These are phyloP conservation scores for Oxytropis ochrocephala DNA, from an alignment of 306 rosid species.

Conservation along the genomic window DNA sequence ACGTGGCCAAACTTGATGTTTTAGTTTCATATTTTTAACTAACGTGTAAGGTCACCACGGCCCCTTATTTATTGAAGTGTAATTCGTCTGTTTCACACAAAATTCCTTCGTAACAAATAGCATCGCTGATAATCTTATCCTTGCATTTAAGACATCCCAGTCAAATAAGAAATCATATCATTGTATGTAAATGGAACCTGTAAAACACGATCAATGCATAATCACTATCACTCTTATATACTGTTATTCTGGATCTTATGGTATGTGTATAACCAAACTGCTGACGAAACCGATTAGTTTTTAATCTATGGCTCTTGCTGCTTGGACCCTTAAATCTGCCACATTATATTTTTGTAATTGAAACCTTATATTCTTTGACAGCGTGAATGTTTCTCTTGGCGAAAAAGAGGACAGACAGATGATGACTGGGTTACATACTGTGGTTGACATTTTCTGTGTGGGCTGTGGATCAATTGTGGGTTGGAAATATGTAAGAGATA, in stretches of 20 bases:
- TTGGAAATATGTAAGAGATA: constrained; percentile 93
- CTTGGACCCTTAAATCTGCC: not conserved
- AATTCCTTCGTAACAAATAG: too few species aligned
- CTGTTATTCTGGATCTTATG: not conserved
- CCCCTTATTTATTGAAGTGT: too few species aligned
- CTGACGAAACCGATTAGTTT: not conserved
- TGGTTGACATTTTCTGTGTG: constrained; percentile 86
- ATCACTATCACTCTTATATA: not conserved
- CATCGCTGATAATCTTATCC: too few species aligned
- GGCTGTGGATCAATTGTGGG: constrained; percentile 90
- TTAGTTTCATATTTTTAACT: too few species aligned
- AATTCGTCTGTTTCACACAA: too few species aligned
- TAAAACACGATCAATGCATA: not conserved
- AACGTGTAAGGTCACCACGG: too few species aligned
- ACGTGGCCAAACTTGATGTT: too few species aligned
- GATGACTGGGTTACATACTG: constrained; percentile 83
- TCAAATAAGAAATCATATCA: constrained; percentile 1
- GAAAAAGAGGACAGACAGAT: constrained; percentile 67
- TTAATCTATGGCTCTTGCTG: not conserved
- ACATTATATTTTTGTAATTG: constrained; percentile 11
- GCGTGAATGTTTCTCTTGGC: constrained; percentile 65
- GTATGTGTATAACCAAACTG: not conserved
- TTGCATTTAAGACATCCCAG: not conserved
- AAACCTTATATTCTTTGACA: constrained; percentile 34
- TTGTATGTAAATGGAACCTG: not conserved